Evolutionary conservation across 768 basidiomycete species (phyloP).

Genomic region (Botryobasidium botryosum): DNA sequence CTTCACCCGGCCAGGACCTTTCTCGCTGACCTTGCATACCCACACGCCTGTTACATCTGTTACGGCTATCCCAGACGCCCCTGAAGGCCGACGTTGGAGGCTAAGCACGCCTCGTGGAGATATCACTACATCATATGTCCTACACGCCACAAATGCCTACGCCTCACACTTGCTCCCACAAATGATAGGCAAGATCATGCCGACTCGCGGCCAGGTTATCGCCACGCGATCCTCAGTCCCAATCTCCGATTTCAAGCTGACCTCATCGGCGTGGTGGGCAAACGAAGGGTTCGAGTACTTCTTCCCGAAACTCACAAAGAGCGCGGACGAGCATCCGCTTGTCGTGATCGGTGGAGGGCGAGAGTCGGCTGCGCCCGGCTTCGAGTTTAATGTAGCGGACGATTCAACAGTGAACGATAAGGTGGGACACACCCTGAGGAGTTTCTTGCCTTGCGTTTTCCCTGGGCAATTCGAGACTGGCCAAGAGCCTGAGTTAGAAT

Average conservation of each 20-base stretch:
- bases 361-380: slow-evolving; percentile 25
- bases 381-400: slow-evolving; percentile 38
- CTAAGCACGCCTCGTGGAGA: slow-evolving; percentile 50
- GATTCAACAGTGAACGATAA: slow-evolving; percentile 35
- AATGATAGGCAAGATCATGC: slow-evolving; percentile 42
- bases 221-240: slow-evolving; percentile 28
- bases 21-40: slow-evolving; percentile 42
- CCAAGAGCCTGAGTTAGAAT: slow-evolving; percentile 57
- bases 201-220: slow-evolving; percentile 54
- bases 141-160: slow-evolving; percentile 83
- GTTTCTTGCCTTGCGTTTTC: slow-evolving; percentile 43
- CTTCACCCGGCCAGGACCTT: neutral
- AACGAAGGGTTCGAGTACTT: slow-evolving; percentile 52
- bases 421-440: slow-evolving; percentile 34
- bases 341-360: slow-evolving; percentile 62
- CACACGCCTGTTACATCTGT: slow-evolving; percentile 42
- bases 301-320: slow-evolving; percentile 55
- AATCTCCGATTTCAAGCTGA: slow-evolving; percentile 25
- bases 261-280: slow-evolving; percentile 31
- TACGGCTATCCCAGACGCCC: slow-evolving; percentile 1
- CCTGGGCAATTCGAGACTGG: slow-evolving; percentile 33
- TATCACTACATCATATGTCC: slow-evolving; percentile 40
- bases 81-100: slow-evolving; percentile 31
- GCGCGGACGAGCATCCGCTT: slow-evolving; percentile 28
- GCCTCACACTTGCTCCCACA: slow-evolving; percentile 60